Conservation (phyloP, 306 rosid genomes). For the Castanopsis chinensis region DNA sequence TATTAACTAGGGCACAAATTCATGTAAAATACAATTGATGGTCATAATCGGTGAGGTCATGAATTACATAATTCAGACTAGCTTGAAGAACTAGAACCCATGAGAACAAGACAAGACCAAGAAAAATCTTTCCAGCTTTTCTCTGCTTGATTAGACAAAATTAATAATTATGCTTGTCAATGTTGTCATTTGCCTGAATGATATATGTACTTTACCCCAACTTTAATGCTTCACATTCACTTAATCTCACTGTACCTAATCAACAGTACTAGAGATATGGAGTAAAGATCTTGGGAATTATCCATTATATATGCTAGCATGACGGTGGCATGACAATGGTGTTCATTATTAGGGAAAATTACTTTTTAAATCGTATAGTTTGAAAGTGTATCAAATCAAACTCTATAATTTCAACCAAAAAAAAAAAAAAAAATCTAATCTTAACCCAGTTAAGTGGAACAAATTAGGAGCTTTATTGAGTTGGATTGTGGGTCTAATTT, state of each 20-base stretch:
- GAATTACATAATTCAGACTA: constrained; percentile 18
- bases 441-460: too few species aligned
- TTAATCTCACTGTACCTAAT: constrained; percentile 18
- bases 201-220: constrained; percentile 31
- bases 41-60: constrained; percentile 24
- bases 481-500: too few species aligned
- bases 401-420: too few species aligned
- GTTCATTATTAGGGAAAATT: too few species aligned
- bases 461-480: too few species aligned
- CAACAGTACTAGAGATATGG: not conserved
- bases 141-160: constrained; percentile 46
- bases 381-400: too few species aligned
- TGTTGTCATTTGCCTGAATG: constrained; percentile 18
- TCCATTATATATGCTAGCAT: constrained; percentile 11
- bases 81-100: not conserved
- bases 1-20: not conserved
- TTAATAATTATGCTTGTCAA: constrained; percentile 29
- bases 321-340: constrained; percentile 35
- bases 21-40: not conserved
- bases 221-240: constrained; percentile 1
- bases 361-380: too few species aligned
- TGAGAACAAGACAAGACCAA: constrained; percentile 10
- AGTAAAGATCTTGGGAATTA: too few species aligned
- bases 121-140: constrained; percentile 23
- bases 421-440: too few species aligned